Base-by-base conservation (phyloP, 352 stramenopile species). In the Globisporangium irregulare region DNA sequence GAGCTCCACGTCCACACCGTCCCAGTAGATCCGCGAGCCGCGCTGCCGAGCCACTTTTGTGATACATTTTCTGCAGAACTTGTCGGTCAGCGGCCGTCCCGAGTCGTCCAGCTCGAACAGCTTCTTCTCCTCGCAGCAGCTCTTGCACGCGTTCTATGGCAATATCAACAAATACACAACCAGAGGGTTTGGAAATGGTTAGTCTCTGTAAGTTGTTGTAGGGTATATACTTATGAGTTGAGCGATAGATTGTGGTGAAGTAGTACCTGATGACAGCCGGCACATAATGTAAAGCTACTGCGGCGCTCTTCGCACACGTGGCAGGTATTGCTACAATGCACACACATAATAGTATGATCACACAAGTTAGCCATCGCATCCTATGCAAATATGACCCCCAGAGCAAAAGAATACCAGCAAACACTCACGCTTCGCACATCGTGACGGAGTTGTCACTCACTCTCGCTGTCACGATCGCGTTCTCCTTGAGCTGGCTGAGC, bases 91-190 rank as follows among this genome's bases (percentile, higher is more conserved):
- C n/a, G 75, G 72, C 8, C 74, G 70, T 0, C 73, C 73, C 18
- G 62, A 75, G 50, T 77, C 76, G 58, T 86, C 74, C 32, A 84
- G 63, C 64, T 80, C 70, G 57, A 84, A 86, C 25, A 86, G 65
- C 41, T 75, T 81, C 34, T 78, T 73, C 55, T 81, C 81, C 36
- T 79, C 72, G 32, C 71, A 86, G 61, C 79, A 86, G 29, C 72
- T 71, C 55, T 75, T 79, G 67, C 79, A 86, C 6, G 81, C 79
- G 29, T 78, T 81, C 65, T 86, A 22, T 32, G 29, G 29, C 5
- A 50, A n/a, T 22, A 50, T 20, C 29, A 32, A 32, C 29, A 32
- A 29, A 32, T 4, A 46, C 12, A 4, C 38, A 46, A 41, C 36
- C 8, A 14, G 9, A 41, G 36, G 36, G 36, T 41, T 41, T 14